phyloP scores from a whole-genome alignment of 73 alveolate genomes.

The Paramecium biaurelia region DNA sequence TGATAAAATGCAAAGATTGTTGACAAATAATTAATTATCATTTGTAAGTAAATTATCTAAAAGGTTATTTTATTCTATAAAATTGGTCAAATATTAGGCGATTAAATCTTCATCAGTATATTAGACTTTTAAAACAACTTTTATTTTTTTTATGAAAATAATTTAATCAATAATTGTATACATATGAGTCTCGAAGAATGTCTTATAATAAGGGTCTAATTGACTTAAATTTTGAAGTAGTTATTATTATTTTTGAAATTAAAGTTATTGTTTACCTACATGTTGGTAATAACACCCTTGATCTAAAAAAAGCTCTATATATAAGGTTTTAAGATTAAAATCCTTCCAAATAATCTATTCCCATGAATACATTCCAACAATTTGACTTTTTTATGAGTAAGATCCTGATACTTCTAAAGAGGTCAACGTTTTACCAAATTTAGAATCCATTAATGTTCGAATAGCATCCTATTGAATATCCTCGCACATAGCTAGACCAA shows the following conservation, averaged over 20 bases:
- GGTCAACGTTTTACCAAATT: background rate
- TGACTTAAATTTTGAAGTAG: background rate
- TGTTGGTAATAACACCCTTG: background rate
- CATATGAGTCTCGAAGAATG: background rate
- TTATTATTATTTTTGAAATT: background rate
- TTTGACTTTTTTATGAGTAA: background rate
- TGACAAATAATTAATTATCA: background rate
- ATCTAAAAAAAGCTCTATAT: background rate
- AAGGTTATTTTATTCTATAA: background rate
- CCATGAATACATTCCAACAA: background rate
- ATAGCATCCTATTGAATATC: background rate
- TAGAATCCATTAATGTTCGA: background rate
- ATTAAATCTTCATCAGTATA: background rate
- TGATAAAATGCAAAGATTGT: background rate
- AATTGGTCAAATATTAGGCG: background rate
- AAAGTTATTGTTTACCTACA: background rate
- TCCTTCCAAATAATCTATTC: slow-evolving; percentile 31
- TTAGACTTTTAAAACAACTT: background rate
- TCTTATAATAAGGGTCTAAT: background rate
- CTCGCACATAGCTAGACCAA: slow-evolving; percentile 8
- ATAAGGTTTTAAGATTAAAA: background rate
- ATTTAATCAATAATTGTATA: background rate
- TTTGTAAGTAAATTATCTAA: background rate
- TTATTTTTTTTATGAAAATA: background rate
- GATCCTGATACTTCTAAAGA: slow-evolving; percentile 21